Base-by-base conservation (phyloP, 192 early-diverging fungal species). In the Backusella luteola region DNA sequence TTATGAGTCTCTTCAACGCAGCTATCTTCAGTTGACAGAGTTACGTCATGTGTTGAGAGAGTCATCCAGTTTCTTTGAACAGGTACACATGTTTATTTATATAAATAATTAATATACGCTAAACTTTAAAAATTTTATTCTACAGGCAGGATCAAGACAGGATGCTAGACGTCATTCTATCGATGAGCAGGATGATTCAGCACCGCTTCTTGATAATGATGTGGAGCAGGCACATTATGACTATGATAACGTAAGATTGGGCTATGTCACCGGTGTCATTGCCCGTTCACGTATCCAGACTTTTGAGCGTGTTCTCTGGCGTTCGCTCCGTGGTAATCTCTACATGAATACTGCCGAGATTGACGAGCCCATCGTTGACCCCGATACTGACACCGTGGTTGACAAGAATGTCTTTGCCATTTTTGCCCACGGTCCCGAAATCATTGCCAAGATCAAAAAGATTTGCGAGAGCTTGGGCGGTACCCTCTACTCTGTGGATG, bases 391-490 rank as follows among this genome's bases (percentile, higher is more conserved):
- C 77, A 91, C 94, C 76, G 78, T 88, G 9, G 91, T 98, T 5
- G 90, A 96, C 75, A 99, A 99, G 89, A 97, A 94, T 78, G 98
- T 98, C 6, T 99, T 99, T 80, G 92, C 96, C 71, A 95, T 99
- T 74, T 99, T 99, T 91, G 96, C 97, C 9, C 98, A 99, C 77
- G 98, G 98, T 68, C 85, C 87, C 69, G 93, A 96, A 80, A 88
- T 99, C 76, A 84, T 98, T 38, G 88, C 87, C 79, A 96, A 98
- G 74, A 97, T 97, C 69, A 87, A 83, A 73, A 98, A 96, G 86
- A 97, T 99, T 52, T 90, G 95, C 67, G 97, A 99, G 80, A 93
- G 92, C 76, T 84, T 99, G 80, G 98, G 98, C 21, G 98, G 96
- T 15, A 99, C 96, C 23, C 83, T 99, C 26, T 99, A 99, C 83